These are phyloP conservation scores for Penicillium flavigenum DNA, from an alignment of 495 filamentous ascomycete genomes.

Conservation along the genomic window DNA sequence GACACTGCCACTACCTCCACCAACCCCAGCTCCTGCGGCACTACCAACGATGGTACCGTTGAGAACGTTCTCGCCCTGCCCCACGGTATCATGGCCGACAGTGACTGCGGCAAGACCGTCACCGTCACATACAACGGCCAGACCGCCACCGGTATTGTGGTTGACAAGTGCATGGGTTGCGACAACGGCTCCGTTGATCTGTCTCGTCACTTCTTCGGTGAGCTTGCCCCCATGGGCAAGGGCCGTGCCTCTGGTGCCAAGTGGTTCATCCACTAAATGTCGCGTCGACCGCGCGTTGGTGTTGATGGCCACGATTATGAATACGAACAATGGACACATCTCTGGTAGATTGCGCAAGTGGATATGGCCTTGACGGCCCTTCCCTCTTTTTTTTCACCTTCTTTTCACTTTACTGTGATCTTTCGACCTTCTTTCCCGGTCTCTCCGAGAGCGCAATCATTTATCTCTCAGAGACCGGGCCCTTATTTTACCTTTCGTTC, in stretches of 20 bases:
- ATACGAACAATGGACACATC: constrained; percentile 14
- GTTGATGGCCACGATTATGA: constrained; percentile 1
- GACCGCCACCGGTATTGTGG: constrained; percentile 54
- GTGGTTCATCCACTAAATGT: constrained; percentile 39
- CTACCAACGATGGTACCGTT: constrained; percentile 40
- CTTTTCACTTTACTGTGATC: not conserved
- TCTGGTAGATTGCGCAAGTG: constrained; percentile 27
- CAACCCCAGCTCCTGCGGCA: constrained; percentile 47
- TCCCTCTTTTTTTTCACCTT: not conserved
- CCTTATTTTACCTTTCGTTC: not conserved
- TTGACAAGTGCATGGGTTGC: constrained; percentile 78
- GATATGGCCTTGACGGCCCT: constrained; percentile 14
- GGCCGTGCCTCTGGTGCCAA: constrained; percentile 37
- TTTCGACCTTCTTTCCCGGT: constrained; percentile 11
- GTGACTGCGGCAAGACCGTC: constrained; percentile 65
- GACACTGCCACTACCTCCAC: constrained; percentile 39
- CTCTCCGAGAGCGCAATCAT: not conserved
- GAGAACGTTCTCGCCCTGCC: constrained; percentile 50
- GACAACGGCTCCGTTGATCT: constrained; percentile 44
- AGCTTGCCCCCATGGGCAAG: constrained; percentile 29
- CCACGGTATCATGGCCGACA: constrained; percentile 55
- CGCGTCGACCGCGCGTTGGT: constrained; percentile 25
- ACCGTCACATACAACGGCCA: constrained; percentile 59
- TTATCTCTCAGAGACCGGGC: not conserved
- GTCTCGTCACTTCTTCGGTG: constrained; percentile 43